Evolutionary conservation across 345 rosid genomes (phyloP).

Genomic region (Aurinia saxatilis): DNA sequence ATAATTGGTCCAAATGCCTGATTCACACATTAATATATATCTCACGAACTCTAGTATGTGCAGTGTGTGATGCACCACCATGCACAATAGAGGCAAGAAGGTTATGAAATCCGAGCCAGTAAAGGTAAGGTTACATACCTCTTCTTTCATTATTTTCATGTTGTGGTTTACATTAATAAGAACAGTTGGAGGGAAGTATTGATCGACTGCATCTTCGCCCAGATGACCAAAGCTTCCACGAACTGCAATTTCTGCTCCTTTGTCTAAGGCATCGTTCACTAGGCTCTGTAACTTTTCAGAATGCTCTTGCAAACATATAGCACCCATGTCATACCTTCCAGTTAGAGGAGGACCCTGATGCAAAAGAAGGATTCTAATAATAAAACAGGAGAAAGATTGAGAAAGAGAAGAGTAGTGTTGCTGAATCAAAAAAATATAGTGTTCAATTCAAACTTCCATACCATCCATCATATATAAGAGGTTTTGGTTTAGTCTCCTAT

Average conservation of each 20-base stretch:
- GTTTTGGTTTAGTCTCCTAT: not conserved
- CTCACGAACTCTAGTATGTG: not conserved
- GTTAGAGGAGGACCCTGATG: slow-evolving; percentile 87
- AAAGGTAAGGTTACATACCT: slow-evolving; percentile 40
- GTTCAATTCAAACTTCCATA: not conserved
- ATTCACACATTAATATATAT: not conserved
- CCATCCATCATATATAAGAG: not conserved
- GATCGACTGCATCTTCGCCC: slow-evolving; percentile 90
- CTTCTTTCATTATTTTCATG: slow-evolving; percentile 96
- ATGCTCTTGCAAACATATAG: slow-evolving; percentile 92
- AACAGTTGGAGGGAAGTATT: slow-evolving; percentile 89
- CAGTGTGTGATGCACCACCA: slow-evolving; percentile 1
- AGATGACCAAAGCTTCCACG: slow-evolving; percentile 96
- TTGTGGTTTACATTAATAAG: slow-evolving; percentile 72
- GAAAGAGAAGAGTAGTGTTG: not conserved
- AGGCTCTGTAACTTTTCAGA: slow-evolving; percentile 83
- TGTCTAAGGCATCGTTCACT: slow-evolving; percentile 78
- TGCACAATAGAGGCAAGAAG: not conserved
- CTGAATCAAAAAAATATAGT: not conserved
- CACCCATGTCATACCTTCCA: slow-evolving; percentile 97
- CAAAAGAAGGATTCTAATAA: not conserved
- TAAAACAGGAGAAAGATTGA: not conserved
- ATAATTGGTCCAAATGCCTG: slow-evolving; percentile 98
- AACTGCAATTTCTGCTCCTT: slow-evolving; percentile 82
- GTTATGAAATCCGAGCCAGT: not conserved